Conservation (phyloP, 2,329 filamentous ascomycete species). For the Raffaelea ambrosiae region DNA sequence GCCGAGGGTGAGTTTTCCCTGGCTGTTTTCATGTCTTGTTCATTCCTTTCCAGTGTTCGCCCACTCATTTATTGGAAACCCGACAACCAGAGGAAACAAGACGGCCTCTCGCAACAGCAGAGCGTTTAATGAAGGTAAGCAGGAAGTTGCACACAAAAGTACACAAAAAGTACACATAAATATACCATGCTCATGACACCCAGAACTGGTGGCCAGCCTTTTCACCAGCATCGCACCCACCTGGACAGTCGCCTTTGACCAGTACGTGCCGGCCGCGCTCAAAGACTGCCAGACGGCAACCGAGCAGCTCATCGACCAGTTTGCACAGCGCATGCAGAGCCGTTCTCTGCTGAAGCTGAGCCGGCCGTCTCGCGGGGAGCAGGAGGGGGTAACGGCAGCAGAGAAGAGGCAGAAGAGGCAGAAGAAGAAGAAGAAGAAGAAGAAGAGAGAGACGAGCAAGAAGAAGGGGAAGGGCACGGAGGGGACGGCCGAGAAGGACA, state of each 20-base stretch:
- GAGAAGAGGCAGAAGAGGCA: no score
- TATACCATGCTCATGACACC: no score
- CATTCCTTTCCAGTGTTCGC: background rate
- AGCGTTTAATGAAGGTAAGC: constrained; percentile 4
- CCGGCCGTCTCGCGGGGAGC: no score
- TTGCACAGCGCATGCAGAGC: constrained; percentile 16
- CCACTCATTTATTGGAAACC: no score
- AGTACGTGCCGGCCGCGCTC: constrained; percentile 14
- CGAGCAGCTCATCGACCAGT: constrained; percentile 12
- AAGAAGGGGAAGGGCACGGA: constrained; percentile 14
- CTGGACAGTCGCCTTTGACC: constrained; percentile 21
- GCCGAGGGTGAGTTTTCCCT: background rate
- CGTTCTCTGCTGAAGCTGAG: constrained; percentile 13
- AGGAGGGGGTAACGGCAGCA: no score
- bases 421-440: no score
- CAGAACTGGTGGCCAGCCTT: background rate
- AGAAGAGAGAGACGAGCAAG: no score
- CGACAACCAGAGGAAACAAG: background rate
- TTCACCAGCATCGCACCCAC: constrained; percentile 6
- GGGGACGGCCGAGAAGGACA: no score
- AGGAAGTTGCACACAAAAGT: no score
- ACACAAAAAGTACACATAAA: no score
- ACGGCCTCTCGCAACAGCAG: background rate
- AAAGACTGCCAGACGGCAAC: constrained; percentile 12
- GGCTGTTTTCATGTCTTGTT: no score